Evolutionary conservation across 2,329 filamentous ascomycete species (phyloP).

Genomic region (Xylariaceae sp.): DNA sequence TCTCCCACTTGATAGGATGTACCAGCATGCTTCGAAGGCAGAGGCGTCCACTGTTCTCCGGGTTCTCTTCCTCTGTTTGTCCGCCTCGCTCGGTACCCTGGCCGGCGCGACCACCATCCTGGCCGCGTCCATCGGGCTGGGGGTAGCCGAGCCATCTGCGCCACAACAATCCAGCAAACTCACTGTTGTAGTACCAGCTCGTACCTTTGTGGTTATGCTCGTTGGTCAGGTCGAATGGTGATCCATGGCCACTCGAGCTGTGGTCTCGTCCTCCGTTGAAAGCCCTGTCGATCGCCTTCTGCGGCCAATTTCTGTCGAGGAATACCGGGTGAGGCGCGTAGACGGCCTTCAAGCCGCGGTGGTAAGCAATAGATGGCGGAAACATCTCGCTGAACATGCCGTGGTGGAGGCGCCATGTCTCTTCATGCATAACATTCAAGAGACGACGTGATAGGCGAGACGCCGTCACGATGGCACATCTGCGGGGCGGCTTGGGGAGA

Average conservation of each 20-base stretch:
- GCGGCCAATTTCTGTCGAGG: conserved; percentile 67
- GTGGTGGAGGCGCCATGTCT: conserved; percentile 58
- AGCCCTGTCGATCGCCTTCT: conserved; percentile 60
- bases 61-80: conserved; percentile 39
- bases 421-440: conserved; percentile 65
- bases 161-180: conserved; percentile 72
- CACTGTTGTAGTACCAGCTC: conserved; percentile 78
- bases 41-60: conserved; percentile 53
- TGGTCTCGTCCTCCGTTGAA: conserved; percentile 72
- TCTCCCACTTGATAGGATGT: conserved; percentile 70
- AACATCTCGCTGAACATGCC: conserved; percentile 79
- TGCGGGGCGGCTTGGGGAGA: conserved; percentile 53
- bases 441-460: conserved; percentile 60
- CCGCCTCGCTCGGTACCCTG: conserved; percentile 43
- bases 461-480: conserved; percentile 65
- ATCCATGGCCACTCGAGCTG: conserved; percentile 55
- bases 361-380: conserved; percentile 59
- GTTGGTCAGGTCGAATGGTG: conserved; percentile 59
- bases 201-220: conserved; percentile 79
- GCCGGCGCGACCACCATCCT: conserved; percentile 40
- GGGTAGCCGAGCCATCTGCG: conserved; percentile 64
- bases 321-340: conserved; percentile 78
- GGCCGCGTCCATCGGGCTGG: conserved; percentile 42
- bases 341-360: conserved; percentile 71
- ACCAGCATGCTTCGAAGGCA: conserved; percentile 74